phyloP scores from a whole-genome alignment of 371 early-diverging fungal species.

The Dentiscutata heterogama region DNA sequence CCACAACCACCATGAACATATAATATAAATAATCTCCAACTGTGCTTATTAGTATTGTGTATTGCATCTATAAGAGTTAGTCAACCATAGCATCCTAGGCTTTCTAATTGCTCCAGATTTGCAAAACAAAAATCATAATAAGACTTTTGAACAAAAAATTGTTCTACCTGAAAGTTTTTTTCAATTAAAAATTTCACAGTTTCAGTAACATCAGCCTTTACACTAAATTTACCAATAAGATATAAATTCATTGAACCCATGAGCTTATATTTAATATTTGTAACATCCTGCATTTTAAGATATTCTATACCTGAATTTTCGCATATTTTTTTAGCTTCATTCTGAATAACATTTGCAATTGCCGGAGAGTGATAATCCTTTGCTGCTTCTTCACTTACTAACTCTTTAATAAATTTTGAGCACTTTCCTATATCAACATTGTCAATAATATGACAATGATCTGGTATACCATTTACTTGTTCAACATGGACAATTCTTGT shows the following conservation, averaged over 20 bases:
- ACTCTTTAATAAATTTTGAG: constrained; percentile 1
- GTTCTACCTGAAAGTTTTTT: constrained; percentile 9
- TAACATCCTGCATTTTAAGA: constrained; percentile 31
- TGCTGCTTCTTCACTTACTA: constrained; percentile 38
- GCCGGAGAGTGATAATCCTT: constrained; percentile 23
- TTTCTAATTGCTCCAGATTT: constrained; percentile 16
- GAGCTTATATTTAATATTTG: constrained; percentile 38
- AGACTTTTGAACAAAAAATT: neutral
- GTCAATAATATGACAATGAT: neutral
- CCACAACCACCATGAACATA: constrained; percentile 39
- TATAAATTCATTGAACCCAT: neutral
- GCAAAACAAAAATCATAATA: constrained; percentile 42
- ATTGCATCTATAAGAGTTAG: constrained; percentile 44
- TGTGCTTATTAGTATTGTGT: constrained; percentile 42
- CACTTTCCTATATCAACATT: neutral
- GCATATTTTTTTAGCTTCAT: constrained; percentile 17
- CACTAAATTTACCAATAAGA: neutral
- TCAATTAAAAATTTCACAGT: neutral
- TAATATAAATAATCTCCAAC: constrained; percentile 45
- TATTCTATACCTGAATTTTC: neutral
- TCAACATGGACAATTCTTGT: neutral
- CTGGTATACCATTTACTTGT: neutral
- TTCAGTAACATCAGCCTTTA: constrained; percentile 21
- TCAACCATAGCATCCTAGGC: constrained; percentile 23
- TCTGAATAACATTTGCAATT: constrained; percentile 11